Conservation (phyloP, 805 yeast species). For the Candida quercuum region DNA sequence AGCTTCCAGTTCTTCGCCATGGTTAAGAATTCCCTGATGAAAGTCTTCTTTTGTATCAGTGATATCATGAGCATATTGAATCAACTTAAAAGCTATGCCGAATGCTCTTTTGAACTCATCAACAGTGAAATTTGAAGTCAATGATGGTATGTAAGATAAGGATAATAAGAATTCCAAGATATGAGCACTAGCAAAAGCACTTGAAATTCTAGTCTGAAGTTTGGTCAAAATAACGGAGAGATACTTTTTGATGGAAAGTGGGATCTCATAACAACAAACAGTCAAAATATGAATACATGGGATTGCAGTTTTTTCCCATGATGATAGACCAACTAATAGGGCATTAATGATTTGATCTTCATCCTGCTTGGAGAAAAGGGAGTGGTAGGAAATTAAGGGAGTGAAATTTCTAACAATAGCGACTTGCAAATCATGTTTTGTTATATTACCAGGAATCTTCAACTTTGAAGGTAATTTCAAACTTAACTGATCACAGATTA, state of each 20-base stretch:
- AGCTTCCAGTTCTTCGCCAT: conserved; percentile 42
- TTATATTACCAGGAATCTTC: conserved; percentile 36
- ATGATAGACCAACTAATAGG: conserved; percentile 53
- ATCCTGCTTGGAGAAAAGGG: conserved; percentile 45
- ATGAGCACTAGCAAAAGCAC: conserved; percentile 62
- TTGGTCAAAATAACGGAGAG: conserved; percentile 64
- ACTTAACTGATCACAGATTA: conserved; percentile 56
- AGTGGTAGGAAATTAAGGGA: conserved; percentile 55
- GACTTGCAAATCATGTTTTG: conserved; percentile 60
- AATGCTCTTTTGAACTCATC: conserved; percentile 78
- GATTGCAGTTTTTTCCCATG: conserved; percentile 75
- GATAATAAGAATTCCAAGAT: conserved; percentile 70
- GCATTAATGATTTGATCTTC: conserved; percentile 61
- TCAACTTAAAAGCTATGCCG: conserved; percentile 77
- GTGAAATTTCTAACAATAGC: conserved; percentile 59
- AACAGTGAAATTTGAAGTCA: conserved; percentile 65
- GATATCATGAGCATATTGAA: conserved; percentile 61
- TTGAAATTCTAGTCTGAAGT: conserved; percentile 70
- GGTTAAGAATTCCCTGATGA: conserved; percentile 23
- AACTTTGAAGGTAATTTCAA: conserved; percentile 40
- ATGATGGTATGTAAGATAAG: conserved; percentile 56
- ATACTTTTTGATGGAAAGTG: conserved; percentile 63
- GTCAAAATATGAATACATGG: conserved; percentile 75
- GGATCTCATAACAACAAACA: conserved; percentile 77
- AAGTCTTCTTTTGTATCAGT: conserved; percentile 20